A percentile compares a stretch with the other conserved stretches of the same genome.
These are phyloP conservation scores for Reutealis trisperma DNA, from an alignment of 345 rosid genomes.

Conservation along the genomic window DNA sequence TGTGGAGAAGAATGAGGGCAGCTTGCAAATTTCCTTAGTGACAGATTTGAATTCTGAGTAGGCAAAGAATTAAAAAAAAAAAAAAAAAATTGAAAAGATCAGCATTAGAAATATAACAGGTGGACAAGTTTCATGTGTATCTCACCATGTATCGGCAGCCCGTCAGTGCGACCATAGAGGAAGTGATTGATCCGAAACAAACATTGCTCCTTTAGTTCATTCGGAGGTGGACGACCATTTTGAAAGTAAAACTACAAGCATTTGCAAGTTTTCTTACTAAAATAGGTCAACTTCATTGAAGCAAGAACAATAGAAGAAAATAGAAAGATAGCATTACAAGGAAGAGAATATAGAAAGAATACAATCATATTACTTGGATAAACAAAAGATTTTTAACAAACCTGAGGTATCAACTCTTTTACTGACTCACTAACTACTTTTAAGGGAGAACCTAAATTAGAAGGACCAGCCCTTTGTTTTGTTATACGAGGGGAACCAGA, in stretches of 20 bases:
- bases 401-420: slow-evolving; percentile 93
- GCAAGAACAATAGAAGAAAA: neutral
- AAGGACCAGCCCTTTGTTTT: slow-evolving; percentile 77
- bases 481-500: slow-evolving; percentile 88
- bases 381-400: slow-evolving; percentile 24
- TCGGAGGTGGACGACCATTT: slow-evolving; percentile 86
- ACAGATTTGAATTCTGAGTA: slow-evolving; percentile 74
- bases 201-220: slow-evolving; percentile 74
- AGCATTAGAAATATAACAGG: slow-evolving; percentile 8
- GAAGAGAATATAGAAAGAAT: neutral
- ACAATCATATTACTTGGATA: neutral
- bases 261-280: slow-evolving; percentile 11
- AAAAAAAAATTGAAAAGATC: neutral
- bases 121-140: slow-evolving; percentile 8
- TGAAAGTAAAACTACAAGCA: slow-evolving; percentile 85
- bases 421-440: slow-evolving; percentile 80
- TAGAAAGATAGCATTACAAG: neutral
- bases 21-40: slow-evolving; percentile 88
- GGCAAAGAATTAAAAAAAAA: no score
- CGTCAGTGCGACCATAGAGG: slow-evolving; percentile 67
- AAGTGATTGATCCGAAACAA: slow-evolving; percentile 67
- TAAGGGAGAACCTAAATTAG: slow-evolving; percentile 82
- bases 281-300: neutral
- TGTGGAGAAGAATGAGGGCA: slow-evolving; percentile 81
- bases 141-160: slow-evolving; percentile 73